These are phyloP conservation scores for Paracoccidioides lutzii DNA, from an alignment of 2,329 filamentous ascomycete genomes.

Conservation along the genomic window DNA sequence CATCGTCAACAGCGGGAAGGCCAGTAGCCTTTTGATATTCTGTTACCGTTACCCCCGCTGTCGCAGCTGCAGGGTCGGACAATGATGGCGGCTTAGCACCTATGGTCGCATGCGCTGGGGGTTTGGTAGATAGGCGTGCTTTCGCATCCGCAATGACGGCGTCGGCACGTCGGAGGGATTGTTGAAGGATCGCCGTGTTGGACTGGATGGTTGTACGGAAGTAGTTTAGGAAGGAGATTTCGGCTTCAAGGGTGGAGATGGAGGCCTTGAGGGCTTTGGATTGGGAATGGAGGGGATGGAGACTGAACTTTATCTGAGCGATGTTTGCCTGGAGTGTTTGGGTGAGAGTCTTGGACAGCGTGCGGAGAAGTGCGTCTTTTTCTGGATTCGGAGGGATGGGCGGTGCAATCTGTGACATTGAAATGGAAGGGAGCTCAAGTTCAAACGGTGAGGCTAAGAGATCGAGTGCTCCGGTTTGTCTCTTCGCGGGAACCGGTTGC, in stretches of 20 bases:
- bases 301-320: constrained; percentile 58
- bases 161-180: constrained; percentile 67
- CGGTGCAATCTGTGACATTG: constrained; percentile 46
- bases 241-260: constrained; percentile 56
- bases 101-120: constrained; percentile 7
- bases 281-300: constrained; percentile 67
- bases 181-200: constrained; percentile 67
- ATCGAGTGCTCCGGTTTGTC: constrained; percentile 35
- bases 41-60: constrained; percentile 6
- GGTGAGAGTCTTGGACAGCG: constrained; percentile 58
- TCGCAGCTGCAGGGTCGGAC: not conserved
- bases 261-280: constrained; percentile 61
- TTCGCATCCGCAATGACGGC: constrained; percentile 60
- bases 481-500: constrained; percentile 14
- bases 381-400: constrained; percentile 92
- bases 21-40: constrained; percentile 24
- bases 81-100: constrained; percentile 9
- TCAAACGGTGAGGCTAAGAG: constrained; percentile 53
- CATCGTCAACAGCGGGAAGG: constrained; percentile 70
- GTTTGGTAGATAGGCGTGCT: constrained; percentile 33
- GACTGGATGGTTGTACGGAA: constrained; percentile 58
- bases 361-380: constrained; percentile 72
- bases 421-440: constrained; percentile 40
- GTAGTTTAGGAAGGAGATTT: constrained; percentile 57
- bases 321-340: constrained; percentile 56